These are phyloP conservation scores for Ganoderma lingzhi DNA, from an alignment of 1,284 basidiomycete species.

Conservation along the genomic window DNA sequence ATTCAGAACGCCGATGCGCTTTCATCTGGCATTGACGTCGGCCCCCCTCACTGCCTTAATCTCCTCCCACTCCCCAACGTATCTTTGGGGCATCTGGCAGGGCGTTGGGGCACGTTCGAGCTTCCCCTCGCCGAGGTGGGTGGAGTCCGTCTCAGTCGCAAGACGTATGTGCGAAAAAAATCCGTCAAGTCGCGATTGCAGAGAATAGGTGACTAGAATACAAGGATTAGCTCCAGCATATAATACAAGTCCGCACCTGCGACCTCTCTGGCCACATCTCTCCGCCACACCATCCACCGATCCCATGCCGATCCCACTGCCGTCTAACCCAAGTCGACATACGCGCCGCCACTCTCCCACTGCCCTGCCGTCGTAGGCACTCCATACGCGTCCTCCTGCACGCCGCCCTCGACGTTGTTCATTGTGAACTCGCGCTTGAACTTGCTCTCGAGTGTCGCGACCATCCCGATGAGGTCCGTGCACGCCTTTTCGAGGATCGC, in stretches of 20 bases:
- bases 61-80: too few species aligned
- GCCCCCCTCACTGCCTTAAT: too few species aligned
- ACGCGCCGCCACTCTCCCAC: constrained; percentile 62
- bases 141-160: too few species aligned
- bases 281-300: neutral
- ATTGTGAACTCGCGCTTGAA: constrained; percentile 83
- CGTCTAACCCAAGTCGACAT: constrained; percentile 61
- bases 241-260: constrained; percentile 21
- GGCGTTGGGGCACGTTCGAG: too few species aligned
- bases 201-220: constrained; percentile 19
- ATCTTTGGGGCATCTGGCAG: too few species aligned
- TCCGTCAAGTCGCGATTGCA: neutral
- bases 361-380: constrained; percentile 48
- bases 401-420: constrained; percentile 67
- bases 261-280: neutral
- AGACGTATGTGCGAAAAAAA: too few species aligned
- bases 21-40: too few species aligned
- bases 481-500: constrained; percentile 88
- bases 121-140: neutral
- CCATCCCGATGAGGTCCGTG: constrained; percentile 81
- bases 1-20: too few species aligned
- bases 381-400: constrained; percentile 69
- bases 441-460: constrained; percentile 72
- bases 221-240: constrained; percentile 21
- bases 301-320: too few species aligned